These are phyloP conservation scores for Eimeria tenella DNA, from an alignment of 169 alveolate genomes.

Conservation along the genomic window DNA sequence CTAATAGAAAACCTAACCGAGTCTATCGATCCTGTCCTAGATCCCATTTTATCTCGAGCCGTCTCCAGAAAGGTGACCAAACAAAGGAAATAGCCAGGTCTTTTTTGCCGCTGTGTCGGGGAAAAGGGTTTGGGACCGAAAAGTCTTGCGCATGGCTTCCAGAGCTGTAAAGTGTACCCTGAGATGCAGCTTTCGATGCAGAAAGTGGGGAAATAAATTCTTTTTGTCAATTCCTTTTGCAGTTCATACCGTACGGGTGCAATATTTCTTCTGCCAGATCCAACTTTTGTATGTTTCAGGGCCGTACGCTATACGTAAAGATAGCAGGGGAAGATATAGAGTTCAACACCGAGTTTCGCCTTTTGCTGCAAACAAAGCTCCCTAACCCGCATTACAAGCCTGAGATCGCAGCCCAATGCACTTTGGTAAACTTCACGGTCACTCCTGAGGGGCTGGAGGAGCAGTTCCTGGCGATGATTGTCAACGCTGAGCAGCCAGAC, in stretches of 20 bases:
- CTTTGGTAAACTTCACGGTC: slow-evolving; percentile 97
- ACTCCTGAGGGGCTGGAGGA: slow-evolving; percentile 98
- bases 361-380: slow-evolving; percentile 95
- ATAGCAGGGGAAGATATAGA: slow-evolving; percentile 94
- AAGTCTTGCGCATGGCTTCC: no score
- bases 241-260: no score
- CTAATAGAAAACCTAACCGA: slow-evolving; percentile 95
- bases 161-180: no score
- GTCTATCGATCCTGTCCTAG: slow-evolving; percentile 97
- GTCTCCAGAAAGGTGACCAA: slow-evolving; percentile 92
- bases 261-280: no score
- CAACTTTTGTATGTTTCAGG: neutral
- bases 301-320: slow-evolving; percentile 85
- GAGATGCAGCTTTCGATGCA: no score
- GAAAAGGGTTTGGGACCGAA: no score
- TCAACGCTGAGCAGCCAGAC: slow-evolving; percentile 97
- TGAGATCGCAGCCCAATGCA: slow-evolving; percentile 97
- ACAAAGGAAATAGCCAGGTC: no score
- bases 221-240: no score
- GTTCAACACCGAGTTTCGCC: slow-evolving; percentile 92
- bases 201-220: no score
- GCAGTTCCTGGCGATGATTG: slow-evolving; percentile 94
- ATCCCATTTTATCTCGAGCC: slow-evolving; percentile 95
- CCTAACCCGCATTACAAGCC: slow-evolving; percentile 98
- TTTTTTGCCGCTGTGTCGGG: no score